These are phyloP conservation scores for Suillus variegatus DNA, from an alignment of 768 basidiomycete genomes.

Conservation along the genomic window DNA sequence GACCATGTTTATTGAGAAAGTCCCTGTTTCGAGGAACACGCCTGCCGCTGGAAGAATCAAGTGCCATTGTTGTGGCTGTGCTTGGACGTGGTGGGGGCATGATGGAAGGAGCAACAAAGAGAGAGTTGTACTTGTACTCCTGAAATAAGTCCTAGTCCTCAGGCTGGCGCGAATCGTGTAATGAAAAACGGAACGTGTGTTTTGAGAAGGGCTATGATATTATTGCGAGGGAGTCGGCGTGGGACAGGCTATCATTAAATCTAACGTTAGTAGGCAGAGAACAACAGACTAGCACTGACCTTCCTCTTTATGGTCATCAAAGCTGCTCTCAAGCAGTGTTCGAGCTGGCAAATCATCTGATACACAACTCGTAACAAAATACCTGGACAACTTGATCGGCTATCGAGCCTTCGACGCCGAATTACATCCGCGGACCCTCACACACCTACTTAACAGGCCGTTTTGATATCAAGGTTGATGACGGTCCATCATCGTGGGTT, in stretches of 20 bases:
- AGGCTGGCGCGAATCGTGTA: not conserved
- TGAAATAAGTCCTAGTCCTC: not conserved
- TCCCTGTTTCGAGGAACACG: conserved; percentile 48
- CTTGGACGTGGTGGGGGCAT: conserved; percentile 24
- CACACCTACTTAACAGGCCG: not conserved
- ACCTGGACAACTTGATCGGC: not conserved
- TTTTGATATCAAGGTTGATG: not conserved
- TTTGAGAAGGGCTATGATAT: conserved; percentile 1
- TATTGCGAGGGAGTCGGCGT: conserved; percentile 10
- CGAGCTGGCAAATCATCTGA: conserved; percentile 1
- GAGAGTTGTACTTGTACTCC: conserved; percentile 13
- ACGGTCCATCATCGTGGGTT: not conserved
- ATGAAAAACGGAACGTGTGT: conserved; percentile 7
- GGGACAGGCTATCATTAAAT: conserved; percentile 7
- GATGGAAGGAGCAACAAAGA: conserved; percentile 18
- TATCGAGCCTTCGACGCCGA: not conserved
- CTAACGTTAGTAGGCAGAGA: conserved; percentile 4
- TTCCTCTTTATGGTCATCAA: not conserved
- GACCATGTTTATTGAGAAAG: conserved; percentile 61
- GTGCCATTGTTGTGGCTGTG: conserved; percentile 19
- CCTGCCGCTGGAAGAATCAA: conserved; percentile 37
- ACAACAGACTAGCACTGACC: not conserved
- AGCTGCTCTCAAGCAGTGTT: not conserved
- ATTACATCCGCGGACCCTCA: conserved; percentile 2
- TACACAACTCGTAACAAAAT: not conserved